Base-by-base conservation (phyloP, 2,329 filamentous ascomycete species). In the Colletotrichum tropicale region DNA sequence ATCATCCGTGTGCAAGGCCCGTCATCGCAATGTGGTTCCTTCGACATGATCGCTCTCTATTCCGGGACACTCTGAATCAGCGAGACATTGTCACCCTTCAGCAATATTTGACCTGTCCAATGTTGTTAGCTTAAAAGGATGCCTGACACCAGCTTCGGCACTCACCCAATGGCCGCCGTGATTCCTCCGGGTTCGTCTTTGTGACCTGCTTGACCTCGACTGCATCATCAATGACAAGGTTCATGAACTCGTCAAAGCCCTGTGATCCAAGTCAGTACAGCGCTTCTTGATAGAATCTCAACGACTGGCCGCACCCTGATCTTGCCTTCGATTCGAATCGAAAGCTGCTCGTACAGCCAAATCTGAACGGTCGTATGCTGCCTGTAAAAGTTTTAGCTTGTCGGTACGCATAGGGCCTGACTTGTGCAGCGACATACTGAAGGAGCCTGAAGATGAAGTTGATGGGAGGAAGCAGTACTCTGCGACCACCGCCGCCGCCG, bases 231-330 rank as follows among this genome's bases (percentile, higher is more conserved):
- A 98, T 91, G 52, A 98, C 97, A 66, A 99, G 89, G 87, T 99
- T 99, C 96, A 99, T 98, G 88, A 98, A 99, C 86, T 99, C 97
- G 84, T 99, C 97, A 80, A 99, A 99, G 16, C 97, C 96, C 96
- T 98, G 77, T 3, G 56, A 30, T 9, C 32, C 13, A 21, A 66
- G 74, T 82, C 70, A 82, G 79, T 60, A 43, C 55, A 18, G 5
- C 36, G 26, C 10, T 5, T 24, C 10, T 18, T n/a, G 15, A 38
- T 30, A 21, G 21, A 16, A 66, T 24, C n/a, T 16, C 18, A 6
- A 24, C 16, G 12, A 34, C 24, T 24, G n/a, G 56, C 85, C 93
- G 78, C 85, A 98, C 96, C 82, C 97, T 92, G 79, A 99, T 98
- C 88, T 96, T 98, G 77, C 97, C 97, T 87, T 98, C 96, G 82